phyloP scores from a whole-genome alignment of 2,329 filamentous ascomycete genomes.

The Aspergillus texensis region DNA sequence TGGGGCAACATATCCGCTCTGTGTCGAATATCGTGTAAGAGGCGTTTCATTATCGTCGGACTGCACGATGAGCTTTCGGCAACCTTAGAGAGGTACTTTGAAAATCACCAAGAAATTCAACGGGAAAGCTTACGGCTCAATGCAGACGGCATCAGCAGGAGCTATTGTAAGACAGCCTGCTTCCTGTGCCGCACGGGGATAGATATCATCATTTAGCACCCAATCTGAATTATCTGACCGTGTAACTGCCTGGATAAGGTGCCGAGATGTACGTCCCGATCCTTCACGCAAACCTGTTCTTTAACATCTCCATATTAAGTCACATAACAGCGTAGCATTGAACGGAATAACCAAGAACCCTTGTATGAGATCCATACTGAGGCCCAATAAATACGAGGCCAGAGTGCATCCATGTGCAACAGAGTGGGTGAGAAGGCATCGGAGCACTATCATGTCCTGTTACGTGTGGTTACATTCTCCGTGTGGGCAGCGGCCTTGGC shows the following conservation, averaged over 20 bases:
- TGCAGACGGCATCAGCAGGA: not conserved
- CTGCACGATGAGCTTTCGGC: not conserved
- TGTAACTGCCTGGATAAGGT: not conserved
- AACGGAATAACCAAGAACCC: not conserved
- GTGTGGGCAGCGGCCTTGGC: not conserved
- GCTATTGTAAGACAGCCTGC: too few species aligned
- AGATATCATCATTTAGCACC: not conserved
- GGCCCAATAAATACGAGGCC: too few species aligned
- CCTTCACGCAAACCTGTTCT: not conserved
- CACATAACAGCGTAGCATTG: not conserved
- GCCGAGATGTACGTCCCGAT: not conserved
- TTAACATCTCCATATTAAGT: not conserved
- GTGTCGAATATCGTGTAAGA: not conserved
- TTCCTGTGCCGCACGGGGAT: not conserved
- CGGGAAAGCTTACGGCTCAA: not conserved
- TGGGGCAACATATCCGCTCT: not conserved
- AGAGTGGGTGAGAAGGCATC: not conserved
- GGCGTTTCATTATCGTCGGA: not conserved
- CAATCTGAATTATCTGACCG: not conserved
- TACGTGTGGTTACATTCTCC: not conserved
- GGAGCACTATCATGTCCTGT: not conserved
- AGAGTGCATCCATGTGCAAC: not conserved
- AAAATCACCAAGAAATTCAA: too few species aligned
- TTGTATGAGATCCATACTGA: not conserved
- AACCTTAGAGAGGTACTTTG: too few species aligned